A percentile compares a stretch with the other conserved stretches of the same genome.
Conservation (phyloP, 2,329 filamentous ascomycete genomes). For the Tolypocladium amazonense region DNA sequence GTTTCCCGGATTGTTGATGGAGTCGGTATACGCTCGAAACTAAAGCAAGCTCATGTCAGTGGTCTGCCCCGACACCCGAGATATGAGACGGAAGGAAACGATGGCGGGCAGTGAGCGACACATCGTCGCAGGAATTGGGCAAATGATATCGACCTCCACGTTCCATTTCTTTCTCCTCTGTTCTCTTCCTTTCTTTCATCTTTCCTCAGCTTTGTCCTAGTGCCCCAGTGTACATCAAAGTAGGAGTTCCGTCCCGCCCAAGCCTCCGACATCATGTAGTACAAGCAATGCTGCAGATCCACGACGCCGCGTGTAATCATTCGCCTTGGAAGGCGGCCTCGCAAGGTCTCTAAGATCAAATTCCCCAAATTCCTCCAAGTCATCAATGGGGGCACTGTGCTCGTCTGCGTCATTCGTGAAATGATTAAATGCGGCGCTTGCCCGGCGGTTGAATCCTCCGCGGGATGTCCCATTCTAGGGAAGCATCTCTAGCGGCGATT, state of each 20-base stretch:
- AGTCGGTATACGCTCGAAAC: slow-evolving; percentile 51
- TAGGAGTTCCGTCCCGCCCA: background rate
- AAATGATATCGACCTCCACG: background rate
- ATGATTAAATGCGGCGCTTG: slow-evolving; percentile 7
- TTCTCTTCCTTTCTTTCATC: background rate
- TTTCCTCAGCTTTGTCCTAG: background rate
- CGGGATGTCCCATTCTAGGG: slow-evolving; percentile 3
- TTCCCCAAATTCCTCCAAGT: slow-evolving; percentile 17
- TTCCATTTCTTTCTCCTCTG: background rate
- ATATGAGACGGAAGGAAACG: slow-evolving; percentile 6
- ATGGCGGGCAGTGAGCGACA: background rate
- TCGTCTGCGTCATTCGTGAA: background rate
- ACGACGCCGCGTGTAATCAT: background rate
- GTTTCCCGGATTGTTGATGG: slow-evolving; percentile 33
- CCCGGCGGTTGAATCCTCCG: slow-evolving; percentile 1
- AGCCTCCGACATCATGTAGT: background rate
- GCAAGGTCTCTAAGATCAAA: slow-evolving; percentile 16
- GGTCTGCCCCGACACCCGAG: slow-evolving; percentile 1
- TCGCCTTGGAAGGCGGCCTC: slow-evolving; percentile 10
- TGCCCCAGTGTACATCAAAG: slow-evolving; percentile 1
- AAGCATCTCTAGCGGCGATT: background rate
- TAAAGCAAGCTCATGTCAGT: slow-evolving; percentile 17
- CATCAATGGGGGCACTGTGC: slow-evolving; percentile 6
- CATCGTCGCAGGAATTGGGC: background rate
- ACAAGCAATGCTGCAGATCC: background rate